Conservation (phyloP, 2,329 filamentous ascomycete genomes). For the Byssothecium circinans region DNA sequence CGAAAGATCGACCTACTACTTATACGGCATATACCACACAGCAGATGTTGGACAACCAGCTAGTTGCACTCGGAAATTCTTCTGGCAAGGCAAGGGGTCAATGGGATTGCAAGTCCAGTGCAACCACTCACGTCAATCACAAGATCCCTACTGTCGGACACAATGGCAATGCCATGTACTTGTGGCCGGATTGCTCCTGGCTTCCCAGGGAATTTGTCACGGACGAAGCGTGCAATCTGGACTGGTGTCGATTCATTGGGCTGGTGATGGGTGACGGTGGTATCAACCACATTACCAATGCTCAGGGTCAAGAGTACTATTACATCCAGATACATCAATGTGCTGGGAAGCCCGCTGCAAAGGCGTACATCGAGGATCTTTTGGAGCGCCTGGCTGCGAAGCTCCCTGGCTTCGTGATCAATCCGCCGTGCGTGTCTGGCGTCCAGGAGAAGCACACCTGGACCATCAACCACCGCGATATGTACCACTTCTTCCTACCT, state of each 20-base stretch:
- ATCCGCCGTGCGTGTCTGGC: slow-evolving; percentile 6
- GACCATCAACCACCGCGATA: slow-evolving; percentile 7
- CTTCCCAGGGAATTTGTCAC: slow-evolving; percentile 7
- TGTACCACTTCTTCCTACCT: slow-evolving; percentile 7
- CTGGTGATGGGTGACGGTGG: slow-evolving; percentile 6
- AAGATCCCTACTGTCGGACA: slow-evolving; percentile 7
- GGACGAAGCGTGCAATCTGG: slow-evolving; percentile 7
- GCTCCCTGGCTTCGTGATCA: slow-evolving; percentile 5
- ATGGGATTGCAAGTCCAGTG: slow-evolving; percentile 4
- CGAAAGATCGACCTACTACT: slow-evolving; percentile 7
- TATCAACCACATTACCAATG: slow-evolving; percentile 7
- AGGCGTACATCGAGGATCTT: slow-evolving; percentile 5
- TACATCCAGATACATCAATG: slow-evolving; percentile 7
- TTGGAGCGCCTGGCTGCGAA: slow-evolving; percentile 7
- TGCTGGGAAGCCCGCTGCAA: slow-evolving; percentile 4
- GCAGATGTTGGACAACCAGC: slow-evolving; percentile 6
- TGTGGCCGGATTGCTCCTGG: slow-evolving; percentile 7
- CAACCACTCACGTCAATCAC: slow-evolving; percentile 6
- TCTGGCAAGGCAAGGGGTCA: slow-evolving; percentile 4
- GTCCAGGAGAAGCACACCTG: slow-evolving; percentile 6
- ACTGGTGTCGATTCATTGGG: slow-evolving; percentile 7
- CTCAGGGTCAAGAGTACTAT: slow-evolving; percentile 6
- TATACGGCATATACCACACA: slow-evolving; percentile 8
- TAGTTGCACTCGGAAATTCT: slow-evolving; percentile 3
- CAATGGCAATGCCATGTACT: slow-evolving; percentile 7